These are phyloP conservation scores for Ceratocystis destructans DNA, from an alignment of 2,329 filamentous ascomycete genomes.

Conservation along the genomic window DNA sequence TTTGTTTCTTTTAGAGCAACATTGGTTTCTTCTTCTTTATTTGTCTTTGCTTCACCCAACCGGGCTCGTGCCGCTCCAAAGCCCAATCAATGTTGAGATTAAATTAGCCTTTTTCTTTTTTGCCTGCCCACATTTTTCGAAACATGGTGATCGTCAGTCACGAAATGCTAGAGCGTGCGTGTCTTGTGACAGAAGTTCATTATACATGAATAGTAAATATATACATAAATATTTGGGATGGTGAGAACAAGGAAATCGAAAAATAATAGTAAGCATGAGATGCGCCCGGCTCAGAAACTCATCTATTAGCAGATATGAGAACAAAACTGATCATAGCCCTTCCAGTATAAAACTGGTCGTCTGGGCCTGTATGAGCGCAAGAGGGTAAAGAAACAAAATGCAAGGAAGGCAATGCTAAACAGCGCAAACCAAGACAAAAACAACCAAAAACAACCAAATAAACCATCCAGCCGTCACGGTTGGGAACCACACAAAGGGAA, in stretches of 20 bases:
- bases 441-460: conserved; percentile 8
- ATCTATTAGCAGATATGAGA: too few species aligned
- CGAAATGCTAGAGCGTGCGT: too few species aligned
- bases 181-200: too few species aligned
- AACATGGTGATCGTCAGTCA: too few species aligned
- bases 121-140: too few species aligned
- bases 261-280: not conserved
- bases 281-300: too few species aligned
- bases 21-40: not conserved
- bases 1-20: not conserved
- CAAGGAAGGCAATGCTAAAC: not conserved
- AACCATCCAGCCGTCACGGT: not conserved
- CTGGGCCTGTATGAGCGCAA: not conserved
- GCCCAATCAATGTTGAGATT: not conserved
- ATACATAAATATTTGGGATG: too few species aligned
- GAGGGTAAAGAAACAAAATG: not conserved
- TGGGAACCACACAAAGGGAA: not conserved
- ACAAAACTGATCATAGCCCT: too few species aligned
- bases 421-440: conserved; percentile 10
- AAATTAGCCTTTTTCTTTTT: not conserved
- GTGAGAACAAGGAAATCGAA: not conserved
- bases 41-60: not conserved
- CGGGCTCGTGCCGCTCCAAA: too few species aligned
- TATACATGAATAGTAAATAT: too few species aligned
- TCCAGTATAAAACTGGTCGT: not conserved